Evolutionary conservation across 139 green algal species (phyloP).

Genomic region (Microglena sp.): DNA sequence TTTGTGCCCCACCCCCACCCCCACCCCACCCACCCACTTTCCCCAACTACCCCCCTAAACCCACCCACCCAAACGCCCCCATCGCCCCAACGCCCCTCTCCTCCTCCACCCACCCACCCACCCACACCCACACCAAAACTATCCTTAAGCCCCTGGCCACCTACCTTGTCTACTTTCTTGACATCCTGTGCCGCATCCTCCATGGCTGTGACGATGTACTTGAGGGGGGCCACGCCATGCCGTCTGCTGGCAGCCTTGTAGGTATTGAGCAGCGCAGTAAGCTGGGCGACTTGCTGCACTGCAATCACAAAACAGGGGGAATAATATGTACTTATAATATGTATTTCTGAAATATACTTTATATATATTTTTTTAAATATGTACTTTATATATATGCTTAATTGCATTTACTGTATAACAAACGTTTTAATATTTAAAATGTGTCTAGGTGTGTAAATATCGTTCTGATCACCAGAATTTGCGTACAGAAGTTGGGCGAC

Average conservation of each 20-base stretch:
- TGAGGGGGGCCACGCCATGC: conserved; percentile 11
- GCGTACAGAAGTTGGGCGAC: conserved; percentile 10
- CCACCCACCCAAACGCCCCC: too few relatives aligned
- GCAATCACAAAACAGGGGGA: conserved; percentile 1
- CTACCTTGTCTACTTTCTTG: conserved; percentile 13
- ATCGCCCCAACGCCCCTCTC: too few relatives aligned
- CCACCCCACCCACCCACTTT: too few relatives aligned
- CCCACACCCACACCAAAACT: too few relatives aligned
- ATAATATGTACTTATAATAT: too few relatives aligned
- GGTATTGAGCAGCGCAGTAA: conserved; percentile 13
- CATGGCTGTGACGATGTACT: conserved; percentile 9
- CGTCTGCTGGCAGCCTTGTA: conserved; percentile 24
- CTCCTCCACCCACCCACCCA: too few relatives aligned
- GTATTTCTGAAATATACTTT: not conserved
- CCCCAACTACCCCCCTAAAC: too few relatives aligned
- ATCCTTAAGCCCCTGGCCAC: too few relatives aligned
- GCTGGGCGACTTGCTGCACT: conserved; percentile 17
- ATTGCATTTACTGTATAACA: not conserved
- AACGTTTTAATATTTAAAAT: not conserved
- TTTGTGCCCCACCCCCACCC: too few relatives aligned
- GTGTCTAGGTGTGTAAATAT: not conserved
- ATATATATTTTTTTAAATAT: not conserved
- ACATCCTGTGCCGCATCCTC: conserved; percentile 15
- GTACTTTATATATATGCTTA: not conserved
- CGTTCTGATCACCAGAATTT: not conserved